phyloP scores from a whole-genome alignment of 148 eudicot genomes.

The Persicaria tinctoria region DNA sequence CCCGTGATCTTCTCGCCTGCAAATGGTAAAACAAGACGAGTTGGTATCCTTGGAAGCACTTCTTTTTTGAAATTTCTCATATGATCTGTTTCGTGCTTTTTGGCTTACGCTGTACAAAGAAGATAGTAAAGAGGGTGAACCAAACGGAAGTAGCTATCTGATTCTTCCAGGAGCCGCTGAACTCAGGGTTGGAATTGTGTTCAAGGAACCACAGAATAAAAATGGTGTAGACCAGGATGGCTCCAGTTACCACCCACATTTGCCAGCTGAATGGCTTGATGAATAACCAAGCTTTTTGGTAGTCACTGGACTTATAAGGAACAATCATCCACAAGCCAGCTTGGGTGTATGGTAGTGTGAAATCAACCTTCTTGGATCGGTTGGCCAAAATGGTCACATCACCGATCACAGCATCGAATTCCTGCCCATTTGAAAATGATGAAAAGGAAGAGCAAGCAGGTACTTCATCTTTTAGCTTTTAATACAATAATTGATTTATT shows the following conservation, averaged over 20 bases:
- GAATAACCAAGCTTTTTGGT: constrained; percentile 30
- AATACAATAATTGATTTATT: no score
- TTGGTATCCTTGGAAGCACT: neutral
- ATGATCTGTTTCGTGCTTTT: neutral
- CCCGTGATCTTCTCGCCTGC: constrained; percentile 34
- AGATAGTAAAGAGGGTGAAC: constrained; percentile 37
- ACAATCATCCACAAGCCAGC: constrained; percentile 41
- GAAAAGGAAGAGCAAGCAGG: neutral
- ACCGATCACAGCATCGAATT: constrained; percentile 31
- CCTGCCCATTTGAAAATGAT: constrained; percentile 17
- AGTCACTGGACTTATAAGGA: constrained; percentile 22
- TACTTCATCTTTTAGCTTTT: neutral
- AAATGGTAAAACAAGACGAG: neutral
- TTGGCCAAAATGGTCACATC: constrained; percentile 35
- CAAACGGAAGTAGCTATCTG: constrained; percentile 31
- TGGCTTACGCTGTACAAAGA: constrained; percentile 42
- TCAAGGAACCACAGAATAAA: constrained; percentile 30
- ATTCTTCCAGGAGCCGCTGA: constrained; percentile 25
- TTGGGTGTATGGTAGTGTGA: constrained; percentile 34
- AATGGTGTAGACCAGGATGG: constrained; percentile 28
- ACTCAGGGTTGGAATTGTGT: constrained; percentile 26
- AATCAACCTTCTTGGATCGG: constrained; percentile 31
- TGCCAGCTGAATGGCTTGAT: constrained; percentile 31
- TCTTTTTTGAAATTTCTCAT: neutral
- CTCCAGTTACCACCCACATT: constrained; percentile 26